These are phyloP conservation scores for Trichoderma sp. DNA, from an alignment of 2,329 filamentous ascomycete species.

Conservation along the genomic window DNA sequence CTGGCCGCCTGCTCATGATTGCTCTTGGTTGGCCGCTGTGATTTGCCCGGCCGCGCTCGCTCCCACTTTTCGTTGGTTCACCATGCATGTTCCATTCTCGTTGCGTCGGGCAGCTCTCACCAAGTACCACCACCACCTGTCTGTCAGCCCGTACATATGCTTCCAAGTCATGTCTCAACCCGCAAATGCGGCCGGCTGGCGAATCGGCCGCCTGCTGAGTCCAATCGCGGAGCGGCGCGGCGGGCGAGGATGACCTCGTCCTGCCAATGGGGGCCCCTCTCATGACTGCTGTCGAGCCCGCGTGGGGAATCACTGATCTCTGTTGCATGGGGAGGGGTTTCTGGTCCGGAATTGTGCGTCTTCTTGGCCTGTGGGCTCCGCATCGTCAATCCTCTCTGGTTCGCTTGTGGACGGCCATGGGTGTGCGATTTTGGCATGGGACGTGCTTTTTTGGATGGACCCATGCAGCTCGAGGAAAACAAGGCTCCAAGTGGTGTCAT, in stretches of 20 bases:
- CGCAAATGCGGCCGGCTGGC: constrained; percentile 25
- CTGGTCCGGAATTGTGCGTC: constrained; percentile 32
- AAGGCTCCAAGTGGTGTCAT: constrained; percentile 29
- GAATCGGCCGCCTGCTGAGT: constrained; percentile 28
- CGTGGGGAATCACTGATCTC: constrained; percentile 32
- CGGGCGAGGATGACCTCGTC: constrained; percentile 33
- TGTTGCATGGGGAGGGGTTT: constrained; percentile 33
- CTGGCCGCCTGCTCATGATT: constrained; percentile 25
- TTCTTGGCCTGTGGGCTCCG: constrained; percentile 29
- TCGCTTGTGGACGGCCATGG: constrained; percentile 28
- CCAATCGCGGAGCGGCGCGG: constrained; percentile 40
- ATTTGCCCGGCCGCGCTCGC: constrained; percentile 21
- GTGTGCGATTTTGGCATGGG: constrained; percentile 26
- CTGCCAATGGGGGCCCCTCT: constrained; percentile 38
- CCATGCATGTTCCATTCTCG: constrained; percentile 26
- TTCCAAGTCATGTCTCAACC: constrained; percentile 32
- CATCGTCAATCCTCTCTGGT: constrained; percentile 29
- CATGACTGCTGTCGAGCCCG: constrained; percentile 33
- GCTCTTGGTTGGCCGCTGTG: constrained; percentile 18
- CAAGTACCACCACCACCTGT: not conserved
- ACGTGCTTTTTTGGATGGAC: constrained; percentile 27
- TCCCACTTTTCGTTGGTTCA: constrained; percentile 26
- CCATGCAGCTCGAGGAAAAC: constrained; percentile 23
- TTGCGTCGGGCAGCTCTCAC: constrained; percentile 26
- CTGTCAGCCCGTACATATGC: constrained; percentile 21